Conservation (phyloP, 2,329 filamentous ascomycete species). For the Didymella segeticola region DNA sequence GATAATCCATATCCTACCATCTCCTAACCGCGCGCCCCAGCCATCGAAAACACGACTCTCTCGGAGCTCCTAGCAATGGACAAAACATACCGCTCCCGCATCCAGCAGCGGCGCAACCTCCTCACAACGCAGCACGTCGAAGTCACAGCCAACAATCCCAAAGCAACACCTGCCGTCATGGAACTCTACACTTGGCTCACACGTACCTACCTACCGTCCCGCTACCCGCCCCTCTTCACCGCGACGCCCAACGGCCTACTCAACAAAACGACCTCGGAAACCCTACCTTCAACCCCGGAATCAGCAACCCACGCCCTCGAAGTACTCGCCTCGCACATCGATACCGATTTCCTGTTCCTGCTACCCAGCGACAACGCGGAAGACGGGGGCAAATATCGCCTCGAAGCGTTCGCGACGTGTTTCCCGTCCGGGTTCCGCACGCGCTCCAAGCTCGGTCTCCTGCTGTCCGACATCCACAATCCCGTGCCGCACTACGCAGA, state of each 20-base stretch:
- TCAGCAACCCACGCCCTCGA: conserved; percentile 53
- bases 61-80: conserved; percentile 67
- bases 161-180: conserved; percentile 55
- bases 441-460: conserved; percentile 59
- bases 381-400: conserved; percentile 55
- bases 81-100: conserved; percentile 62
- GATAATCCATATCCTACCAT: neutral
- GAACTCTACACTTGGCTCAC: conserved; percentile 66
- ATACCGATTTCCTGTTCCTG: conserved; percentile 67
- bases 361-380: conserved; percentile 47
- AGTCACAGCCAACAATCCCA: conserved; percentile 47
- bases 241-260: conserved; percentile 43
- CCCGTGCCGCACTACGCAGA: conserved; percentile 65
- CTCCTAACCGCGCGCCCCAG: conserved; percentile 42
- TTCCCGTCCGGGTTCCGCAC: conserved; percentile 67
- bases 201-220: conserved; percentile 61
- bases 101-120: conserved; percentile 57
- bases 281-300: conserved; percentile 49
- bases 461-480: conserved; percentile 62
- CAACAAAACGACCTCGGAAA: conserved; percentile 56
- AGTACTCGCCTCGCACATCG: conserved; percentile 60
- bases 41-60: conserved; percentile 59
- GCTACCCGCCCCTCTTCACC: conserved; percentile 63
- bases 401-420: conserved; percentile 63
- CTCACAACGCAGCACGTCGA: conserved; percentile 54